Base-by-base conservation (phyloP, 1,139 yeast genomes). In the Kodamaea suecica region DNA sequence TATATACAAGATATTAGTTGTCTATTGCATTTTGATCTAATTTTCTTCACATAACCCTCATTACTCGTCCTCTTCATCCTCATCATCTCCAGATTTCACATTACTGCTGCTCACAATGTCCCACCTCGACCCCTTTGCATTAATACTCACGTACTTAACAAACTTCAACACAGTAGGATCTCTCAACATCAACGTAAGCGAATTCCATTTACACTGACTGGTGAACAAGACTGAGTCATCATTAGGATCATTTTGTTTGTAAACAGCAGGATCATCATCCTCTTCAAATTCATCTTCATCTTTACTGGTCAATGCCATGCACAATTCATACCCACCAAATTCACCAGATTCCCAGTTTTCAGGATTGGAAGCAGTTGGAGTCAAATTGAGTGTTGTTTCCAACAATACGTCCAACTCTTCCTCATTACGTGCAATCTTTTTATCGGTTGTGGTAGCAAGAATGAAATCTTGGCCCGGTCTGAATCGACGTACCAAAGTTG, bases 391-490 rank as follows among this genome's bases (percentile, higher is more conserved):
- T 0, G 95, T 84, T 3, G 90, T 94, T 44, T 78, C 83, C 26
- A 78, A 54, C 12, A 77, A 52, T 1, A 71, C 76, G 39, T 81
- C 81, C 37, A 78, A 50, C 29, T 74, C 70, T 3, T 46, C 35
- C 20, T 59, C 57, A 8, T 58, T 64, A 6, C 71, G 46, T 3
- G 72, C 71, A 23, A 66, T 40, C 14, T 70, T 61, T 29, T 69
- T 64, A 29, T 77, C 82, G 4, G 81, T 68, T 8, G 85, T 75
- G 0, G 97, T 86, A 1, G 98, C 98, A 33, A 94, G 67, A 3
- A 92, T 90, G 57, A 86, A 94, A 58, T 94, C 99, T 26, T 78
- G 80, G 1, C 97, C 98, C 0, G 97, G 98, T 48, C 98, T 76
- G 63, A 94, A 94, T 44, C 97, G 69, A 53, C 99, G 76, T 2